Percentiles rank a stretch among this genome's conserved stretches.
Conservation (phyloP, 768 basidiomycete genomes). For the Russula emetica region DNA sequence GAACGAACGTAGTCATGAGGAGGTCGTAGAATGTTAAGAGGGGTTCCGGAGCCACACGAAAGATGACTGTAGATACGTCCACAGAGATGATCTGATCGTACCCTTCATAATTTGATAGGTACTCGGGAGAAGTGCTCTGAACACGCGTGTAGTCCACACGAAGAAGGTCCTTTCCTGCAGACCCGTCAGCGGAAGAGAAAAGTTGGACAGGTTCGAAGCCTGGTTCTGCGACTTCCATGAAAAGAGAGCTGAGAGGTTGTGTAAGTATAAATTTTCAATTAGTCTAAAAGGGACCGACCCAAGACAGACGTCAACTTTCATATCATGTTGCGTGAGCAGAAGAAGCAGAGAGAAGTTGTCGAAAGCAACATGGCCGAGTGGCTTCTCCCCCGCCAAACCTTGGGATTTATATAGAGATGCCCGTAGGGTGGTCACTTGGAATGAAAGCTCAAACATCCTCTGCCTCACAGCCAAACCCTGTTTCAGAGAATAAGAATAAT, state of each 20-base stretch:
- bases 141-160: conserved; percentile 73
- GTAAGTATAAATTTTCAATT: conserved; percentile 24
- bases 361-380: conserved; percentile 73
- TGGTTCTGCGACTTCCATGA: conserved; percentile 66
- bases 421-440: conserved; percentile 78
- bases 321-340: conserved; percentile 73
- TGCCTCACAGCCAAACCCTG: conserved; percentile 46
- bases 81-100: conserved; percentile 87
- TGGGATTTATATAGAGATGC: conserved; percentile 73
- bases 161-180: conserved; percentile 60
- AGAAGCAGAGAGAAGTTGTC: conserved; percentile 75
- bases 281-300: conserved; percentile 42
- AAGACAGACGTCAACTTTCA: conserved; percentile 80
- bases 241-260: conserved; percentile 52
- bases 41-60: conserved; percentile 85
- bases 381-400: conserved; percentile 57
- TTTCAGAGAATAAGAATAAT: background rate
- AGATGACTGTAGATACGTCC: conserved; percentile 84
- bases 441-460: conserved; percentile 76
- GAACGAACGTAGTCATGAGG: conserved; percentile 94
- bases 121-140: conserved; percentile 84
- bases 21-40: conserved; percentile 91
- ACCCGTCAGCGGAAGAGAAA: conserved; percentile 53
- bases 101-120: conserved; percentile 68
- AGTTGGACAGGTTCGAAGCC: conserved; percentile 53